Evolutionary conservation across 2,329 filamentous ascomycete genomes (phyloP).

Genomic region (Ascochyta koolunga): DNA sequence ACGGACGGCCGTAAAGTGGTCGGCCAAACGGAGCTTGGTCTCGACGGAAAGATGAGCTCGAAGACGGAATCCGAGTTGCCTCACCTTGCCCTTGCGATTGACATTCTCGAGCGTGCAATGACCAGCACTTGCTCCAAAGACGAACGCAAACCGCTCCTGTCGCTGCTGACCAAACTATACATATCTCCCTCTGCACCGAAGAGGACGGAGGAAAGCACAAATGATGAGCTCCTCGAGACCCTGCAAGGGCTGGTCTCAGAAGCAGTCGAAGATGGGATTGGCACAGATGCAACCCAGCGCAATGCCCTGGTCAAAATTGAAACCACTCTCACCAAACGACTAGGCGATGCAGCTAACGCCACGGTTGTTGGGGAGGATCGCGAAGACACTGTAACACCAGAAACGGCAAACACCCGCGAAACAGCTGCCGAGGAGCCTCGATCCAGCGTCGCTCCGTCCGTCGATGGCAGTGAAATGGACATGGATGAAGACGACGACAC

Average conservation of each 20-base stretch:
- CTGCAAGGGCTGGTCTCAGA: constrained; percentile 55
- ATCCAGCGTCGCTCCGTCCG: constrained; percentile 12
- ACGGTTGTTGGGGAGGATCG: constrained; percentile 2
- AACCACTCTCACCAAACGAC: constrained; percentile 58
- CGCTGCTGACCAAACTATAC: constrained; percentile 81
- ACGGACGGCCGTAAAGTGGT: constrained; percentile 84
- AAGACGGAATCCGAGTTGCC: constrained; percentile 71
- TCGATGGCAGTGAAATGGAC: constrained; percentile 22
- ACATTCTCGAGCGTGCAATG: constrained; percentile 76
- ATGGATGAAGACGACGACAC: constrained; percentile 41
- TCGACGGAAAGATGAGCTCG: constrained; percentile 61
- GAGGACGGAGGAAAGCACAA: constrained; percentile 27
- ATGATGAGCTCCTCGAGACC: constrained; percentile 33
- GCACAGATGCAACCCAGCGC: constrained; percentile 58
- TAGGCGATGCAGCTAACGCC: constrained; percentile 44
- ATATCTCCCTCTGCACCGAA: constrained; percentile 64
- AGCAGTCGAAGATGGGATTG: constrained; percentile 56
- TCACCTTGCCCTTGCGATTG: constrained; percentile 77
- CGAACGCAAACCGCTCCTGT: constrained; percentile 72
- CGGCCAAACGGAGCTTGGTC: constrained; percentile 59
- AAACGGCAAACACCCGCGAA: constrained; percentile 18
- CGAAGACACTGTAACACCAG: constrained; percentile 23
- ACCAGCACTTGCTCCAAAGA: constrained; percentile 71
- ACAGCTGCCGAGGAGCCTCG: constrained; percentile 1
- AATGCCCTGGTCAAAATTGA: constrained; percentile 63